Base-by-base conservation (phyloP, 331 rosid genomes). In the Acacia concinna region DNA sequence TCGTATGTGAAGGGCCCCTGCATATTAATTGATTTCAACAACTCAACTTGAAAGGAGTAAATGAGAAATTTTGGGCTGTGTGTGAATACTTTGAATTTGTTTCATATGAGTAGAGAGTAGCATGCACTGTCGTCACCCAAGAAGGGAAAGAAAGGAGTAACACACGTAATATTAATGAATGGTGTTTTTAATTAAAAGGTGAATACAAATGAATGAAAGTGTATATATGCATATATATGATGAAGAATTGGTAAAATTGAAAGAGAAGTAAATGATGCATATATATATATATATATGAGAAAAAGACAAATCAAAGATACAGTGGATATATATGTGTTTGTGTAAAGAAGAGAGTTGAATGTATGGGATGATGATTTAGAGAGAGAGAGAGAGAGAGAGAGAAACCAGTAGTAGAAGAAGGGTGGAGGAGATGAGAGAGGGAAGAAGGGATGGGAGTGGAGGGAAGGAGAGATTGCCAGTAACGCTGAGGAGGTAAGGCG, bases 361-460 rank as follows among this genome's bases (percentile, higher is more conserved):
- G n/a, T n/a, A n/a, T n/a, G n/a, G n/a, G n/a, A n/a, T n/a, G n/a
- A n/a, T n/a, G n/a, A n/a, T n/a, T n/a, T n/a, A n/a, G n/a, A n/a
- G 3, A 10, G 47, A 11, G 47, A 41, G 59, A 20, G 64, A 1
- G 17, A 3, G 32, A 57, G 23, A 4, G 31, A 25, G 17, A 76
- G 91, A 21, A 6, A 92, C 94, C 91, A 1, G 60, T 47, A 18
- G 44, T 46, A 12, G 57, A 51, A 51, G 85, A 88, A 1, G 86
- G 75, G n/a, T 75, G 76, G 4, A 94, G 86, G 56, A 81, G 85
- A 79, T 86, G 82, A 10, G 71, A 41, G 68, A 95, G 70, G 10
- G 94, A 79, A 75, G 87, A 86, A 12, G 98, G 97, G 73, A 95
- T 90, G 9, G 84, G 84, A 5, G 98, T 88, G 76, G 77, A 88